Evolutionary conservation across 164 flowering plant species (phyloP), one percentile per base, ranked within the genome.

Genomic region (Piper longum): DNA sequence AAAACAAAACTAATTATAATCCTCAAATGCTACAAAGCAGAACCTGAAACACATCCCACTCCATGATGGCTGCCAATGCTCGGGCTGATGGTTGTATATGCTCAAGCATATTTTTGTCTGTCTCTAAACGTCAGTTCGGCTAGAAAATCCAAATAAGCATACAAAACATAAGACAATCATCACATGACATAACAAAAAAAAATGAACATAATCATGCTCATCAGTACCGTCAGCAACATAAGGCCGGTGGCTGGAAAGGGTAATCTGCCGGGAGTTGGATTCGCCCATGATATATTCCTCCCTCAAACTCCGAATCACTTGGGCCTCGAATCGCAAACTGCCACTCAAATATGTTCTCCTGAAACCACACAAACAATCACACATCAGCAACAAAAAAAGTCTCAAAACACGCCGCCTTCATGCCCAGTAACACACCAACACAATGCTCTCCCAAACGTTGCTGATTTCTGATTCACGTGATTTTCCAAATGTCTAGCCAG

Each of bases 11-110:
- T 16, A 5, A 6, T 55, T 26, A 55, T 55, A 4, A 16, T 55
- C 18, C n/a, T 55, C 19, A 17, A 51, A 8, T 17, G 19, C 57
- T 17, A 62, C 4, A 40, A 62, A 44, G 56, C 56, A 43, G 3
- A 54, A 43, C 41, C 8, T 60, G 3, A 57, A 40, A 67, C 19
- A 2, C 56, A 72, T 82, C 90, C 99, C 99, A 66, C 97, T 93
- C 99, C 97, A 93, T 17, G 99, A 93, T 54, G 99, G 99, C 74
- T 93, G 99, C 97, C 99, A 93, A 72, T 93, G 99, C 80, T 93
- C 99, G 14, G 97, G 99, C 66, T 93, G 99, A 76, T 93, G 86
- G 74, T 91, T 90, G 6, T 96, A 93, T 68, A 90, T 93, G 70
- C 99, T 93, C 60, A 93, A 70, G 73, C 99, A 93, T 59, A 93